Evolutionary conservation across 345 rosid genomes (phyloP), one percentile per base, ranked within the genome.

Genomic region (Gossypium arboreum): DNA sequence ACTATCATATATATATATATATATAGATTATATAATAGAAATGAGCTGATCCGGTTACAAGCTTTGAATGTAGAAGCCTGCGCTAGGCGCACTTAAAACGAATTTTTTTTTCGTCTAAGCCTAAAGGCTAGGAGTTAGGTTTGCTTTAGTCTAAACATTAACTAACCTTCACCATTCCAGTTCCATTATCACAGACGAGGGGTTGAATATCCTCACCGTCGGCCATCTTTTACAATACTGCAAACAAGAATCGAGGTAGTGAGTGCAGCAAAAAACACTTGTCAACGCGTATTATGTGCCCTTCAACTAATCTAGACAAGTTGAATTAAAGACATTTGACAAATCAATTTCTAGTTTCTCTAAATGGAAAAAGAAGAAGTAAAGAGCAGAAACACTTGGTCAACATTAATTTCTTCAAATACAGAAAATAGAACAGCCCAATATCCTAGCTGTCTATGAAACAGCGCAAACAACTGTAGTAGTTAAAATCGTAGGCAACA

Each of bases 111-210:
- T 34, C 1, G 1, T 34, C 41, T 34, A 0, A 34, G 4, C 54
- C 13, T 12, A 3, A 13, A 50, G 5, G 16, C 57, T 17, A 15
- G 20, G 57, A 54, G 41, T 34, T 0, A 54, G 17, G 57, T 54
- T 54, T 16, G 5, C 9, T 54, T 16, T 16, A 0, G 1, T 54
- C 8, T 54, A 45, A 5, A 73, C 24, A 43, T 24, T 12, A 43
- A 73, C 76, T 59, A 73, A 75, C 77, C 77, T 75, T 75, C 27
- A 75, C 77, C 77, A 75, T 75, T 65, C 77, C 77, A 39, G 77
- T 75, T 22, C 77, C 77, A 65, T 75, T 75, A 51, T 75, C 77
- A 39, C 77, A 75, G 27, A 75, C 77, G 8, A 75, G 77, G 61
- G 77, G 77, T 24, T 75, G 77, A 55, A 75, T 75, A 75, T 75